These are phyloP conservation scores for Boletales sp. DNA, from an alignment of 768 basidiomycete species.

Conservation along the genomic window DNA sequence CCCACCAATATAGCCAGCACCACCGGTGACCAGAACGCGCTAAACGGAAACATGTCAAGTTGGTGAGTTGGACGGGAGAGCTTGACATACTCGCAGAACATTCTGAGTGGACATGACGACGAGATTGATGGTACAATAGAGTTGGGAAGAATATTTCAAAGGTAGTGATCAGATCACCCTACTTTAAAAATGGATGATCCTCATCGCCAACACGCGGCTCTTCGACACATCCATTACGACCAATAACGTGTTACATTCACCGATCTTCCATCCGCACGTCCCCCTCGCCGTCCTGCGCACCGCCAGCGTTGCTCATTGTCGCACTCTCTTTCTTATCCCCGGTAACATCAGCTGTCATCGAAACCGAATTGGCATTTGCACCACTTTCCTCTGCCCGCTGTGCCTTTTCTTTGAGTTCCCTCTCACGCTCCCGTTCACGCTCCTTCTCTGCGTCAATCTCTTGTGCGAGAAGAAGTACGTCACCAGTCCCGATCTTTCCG, in stretches of 20 bases:
- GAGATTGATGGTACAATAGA: neutral
- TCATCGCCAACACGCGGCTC: conserved; percentile 9
- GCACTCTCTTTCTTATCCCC: conserved; percentile 26
- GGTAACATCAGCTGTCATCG: conserved; percentile 4
- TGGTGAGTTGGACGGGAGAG: neutral
- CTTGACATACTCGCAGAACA: conserved; percentile 45
- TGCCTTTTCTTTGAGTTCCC: conserved; percentile 26
- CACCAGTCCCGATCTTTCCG: conserved; percentile 77
- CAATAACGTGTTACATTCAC: neutral
- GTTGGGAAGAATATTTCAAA: neutral
- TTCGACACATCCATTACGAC: neutral
- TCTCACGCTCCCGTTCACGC: conserved; percentile 36
- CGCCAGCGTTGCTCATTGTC: conserved; percentile 18
- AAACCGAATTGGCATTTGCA: conserved; percentile 17
- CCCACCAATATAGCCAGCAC: conserved; percentile 87
- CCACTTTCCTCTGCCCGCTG: conserved; percentile 24
- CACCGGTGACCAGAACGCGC: conserved; percentile 72
- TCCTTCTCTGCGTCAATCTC: conserved; percentile 37
- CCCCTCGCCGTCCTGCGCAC: conserved; percentile 33
- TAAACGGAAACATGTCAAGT: conserved; percentile 24
- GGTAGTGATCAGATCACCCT: neutral
- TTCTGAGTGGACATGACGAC: conserved; percentile 27
- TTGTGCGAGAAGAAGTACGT: conserved; percentile 48
- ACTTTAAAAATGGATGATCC: neutral
- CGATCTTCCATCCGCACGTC: conserved; percentile 52